Evolutionary conservation across 495 filamentous ascomycete species (phyloP), one percentile per base, ranked within the genome.

Genomic region (Neurospora sp.): DNA sequence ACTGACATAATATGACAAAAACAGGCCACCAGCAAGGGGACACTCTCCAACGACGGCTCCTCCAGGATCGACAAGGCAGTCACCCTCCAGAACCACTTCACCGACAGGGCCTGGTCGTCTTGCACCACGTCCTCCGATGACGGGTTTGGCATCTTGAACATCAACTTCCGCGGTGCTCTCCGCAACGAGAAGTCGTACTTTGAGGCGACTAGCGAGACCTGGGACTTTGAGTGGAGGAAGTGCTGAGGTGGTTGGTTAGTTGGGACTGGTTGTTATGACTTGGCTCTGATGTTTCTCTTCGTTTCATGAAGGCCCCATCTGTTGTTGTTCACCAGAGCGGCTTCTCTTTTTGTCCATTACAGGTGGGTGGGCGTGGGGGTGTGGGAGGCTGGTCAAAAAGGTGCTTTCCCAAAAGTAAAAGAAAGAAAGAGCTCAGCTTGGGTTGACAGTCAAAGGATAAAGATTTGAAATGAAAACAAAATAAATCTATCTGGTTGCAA

Each of bases 131-230:
- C 70, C 71, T 65, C 22, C 2, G 40, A 65, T 39, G 69, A 72
- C 41, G 81, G 82, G 22, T 76, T 75, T 73, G 83, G 83, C 18
- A 80, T 85, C 71, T 74, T 85, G 53, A 82, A 84, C 71, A 76
- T 85, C 79, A 85, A 85, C 76, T 84, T 83, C 79, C 80, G 83
- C 72, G 80, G 79, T 69, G 81, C 77, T 7, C 79, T 84, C 9
- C 73, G 53, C 69, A 77, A 80, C 69, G 79, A 79, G 46, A 80
- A 78, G 74, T 80, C 76, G 0, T 80, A 78, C 69, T 85, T 84
- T 70, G 82, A 82, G 76, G 82, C 81, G 53, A 70, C 76, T 68
- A 73, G 74, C 18, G 82, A 85, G 77, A 81, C 74, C 70, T 83
- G 80, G 83, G 78, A 79, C 27, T 78, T 83, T 35, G 80, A 83